Evolutionary conservation across 495 filamentous ascomycete species (phyloP).

Genomic region (Neurospora sp.): DNA sequence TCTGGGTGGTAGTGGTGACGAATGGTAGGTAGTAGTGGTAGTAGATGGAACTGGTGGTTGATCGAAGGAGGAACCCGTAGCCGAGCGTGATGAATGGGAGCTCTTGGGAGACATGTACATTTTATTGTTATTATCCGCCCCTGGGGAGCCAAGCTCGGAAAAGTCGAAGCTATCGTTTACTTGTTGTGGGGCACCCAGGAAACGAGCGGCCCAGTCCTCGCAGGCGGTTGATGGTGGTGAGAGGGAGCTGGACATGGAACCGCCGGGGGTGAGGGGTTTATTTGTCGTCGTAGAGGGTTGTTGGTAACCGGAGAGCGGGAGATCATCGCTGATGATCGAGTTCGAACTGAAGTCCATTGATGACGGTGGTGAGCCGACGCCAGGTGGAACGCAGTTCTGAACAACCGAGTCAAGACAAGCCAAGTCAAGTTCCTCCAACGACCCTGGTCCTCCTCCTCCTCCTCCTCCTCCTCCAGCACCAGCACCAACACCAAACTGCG

Average conservation of each 20-base stretch:
- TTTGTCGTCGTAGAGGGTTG: neutral
- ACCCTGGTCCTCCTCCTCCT: neutral
- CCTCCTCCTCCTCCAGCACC: neutral
- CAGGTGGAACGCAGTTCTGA: neutral
- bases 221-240: neutral
- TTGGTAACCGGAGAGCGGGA: neutral
- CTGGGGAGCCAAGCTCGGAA: neutral
- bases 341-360: neutral
- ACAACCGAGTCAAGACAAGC: neutral
- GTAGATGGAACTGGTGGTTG: neutral
- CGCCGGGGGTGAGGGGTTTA: neutral
- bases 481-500: constrained; percentile 16
- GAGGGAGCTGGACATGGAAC: neutral
- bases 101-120: neutral
- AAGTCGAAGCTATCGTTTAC: neutral
- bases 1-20: neutral
- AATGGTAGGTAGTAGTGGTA: neutral
- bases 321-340: neutral
- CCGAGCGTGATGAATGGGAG: neutral
- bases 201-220: neutral
- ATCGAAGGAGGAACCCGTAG: neutral
- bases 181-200: neutral
- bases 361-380: neutral
- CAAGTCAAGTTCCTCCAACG: neutral
- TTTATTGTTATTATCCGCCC: neutral